Conservation (phyloP, 441 rosid genomes). For the Brassica hybrid region DNA sequence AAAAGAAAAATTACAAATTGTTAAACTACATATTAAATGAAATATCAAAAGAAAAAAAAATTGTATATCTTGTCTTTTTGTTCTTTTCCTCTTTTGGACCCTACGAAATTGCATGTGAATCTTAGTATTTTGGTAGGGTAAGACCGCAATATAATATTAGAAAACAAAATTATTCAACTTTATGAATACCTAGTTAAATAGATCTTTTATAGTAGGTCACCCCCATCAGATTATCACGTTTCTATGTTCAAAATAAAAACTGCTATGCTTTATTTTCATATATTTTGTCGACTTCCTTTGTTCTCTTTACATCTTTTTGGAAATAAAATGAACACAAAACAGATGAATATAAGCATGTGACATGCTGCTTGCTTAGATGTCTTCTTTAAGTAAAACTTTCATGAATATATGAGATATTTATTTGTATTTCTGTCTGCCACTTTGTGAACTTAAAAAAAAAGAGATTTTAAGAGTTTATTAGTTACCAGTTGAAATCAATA, state of each 20-base stretch:
- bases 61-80: not conserved
- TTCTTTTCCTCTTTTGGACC: conserved; percentile 13
- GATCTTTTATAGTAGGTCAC: conserved; percentile 1
- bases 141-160: conserved; percentile 1
- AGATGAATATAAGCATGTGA: conserved; percentile 12
- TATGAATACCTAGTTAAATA: not conserved
- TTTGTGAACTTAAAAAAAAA: conserved; percentile 4
- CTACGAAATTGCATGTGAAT: conserved; percentile 23
- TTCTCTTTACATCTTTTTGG: not conserved
- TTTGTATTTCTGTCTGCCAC: not conserved
- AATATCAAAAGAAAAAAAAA: conserved; percentile 15
- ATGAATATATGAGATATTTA: not conserved
- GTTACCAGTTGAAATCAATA: conserved; percentile 12
- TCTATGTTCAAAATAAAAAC: not conserved
- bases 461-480: conserved; percentile 10
- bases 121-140: conserved; percentile 26
- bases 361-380: conserved; percentile 16
- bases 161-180: not conserved
- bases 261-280: not conserved
- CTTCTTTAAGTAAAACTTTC: not conserved
- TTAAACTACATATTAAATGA: conserved; percentile 1
- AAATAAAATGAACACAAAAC: not conserved
- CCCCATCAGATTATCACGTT: not conserved
- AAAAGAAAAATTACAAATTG: conserved; percentile 14
- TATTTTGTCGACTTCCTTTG: not conserved